phyloP scores from a whole-genome alignment of 352 stramenopile species.

The Phytopythium litorale region DNA sequence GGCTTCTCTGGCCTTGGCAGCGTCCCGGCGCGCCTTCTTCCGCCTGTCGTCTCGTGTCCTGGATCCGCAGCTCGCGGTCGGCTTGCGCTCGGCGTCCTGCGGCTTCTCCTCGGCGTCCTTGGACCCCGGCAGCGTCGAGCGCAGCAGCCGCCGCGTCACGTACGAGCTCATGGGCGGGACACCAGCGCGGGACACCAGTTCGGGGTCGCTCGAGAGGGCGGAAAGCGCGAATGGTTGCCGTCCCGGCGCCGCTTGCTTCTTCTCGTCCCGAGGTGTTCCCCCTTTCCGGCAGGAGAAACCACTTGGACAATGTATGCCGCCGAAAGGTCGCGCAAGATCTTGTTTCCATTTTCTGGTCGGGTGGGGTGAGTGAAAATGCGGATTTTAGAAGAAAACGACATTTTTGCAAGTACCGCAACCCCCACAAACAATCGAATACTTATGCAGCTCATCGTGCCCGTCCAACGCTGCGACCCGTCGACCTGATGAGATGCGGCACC shows the following conservation, averaged over 20 bases:
- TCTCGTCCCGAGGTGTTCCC: background rate
- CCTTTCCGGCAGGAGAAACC: too few species aligned
- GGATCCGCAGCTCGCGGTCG: background rate
- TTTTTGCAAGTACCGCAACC: background rate
- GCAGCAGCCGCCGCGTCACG: constrained; percentile 53
- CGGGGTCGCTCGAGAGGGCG: background rate
- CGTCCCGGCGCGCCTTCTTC: background rate
- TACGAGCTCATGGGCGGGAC: constrained; percentile 24
- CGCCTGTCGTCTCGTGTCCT: background rate
- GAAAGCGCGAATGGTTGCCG: constrained; percentile 1
- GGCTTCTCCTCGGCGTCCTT: background rate
- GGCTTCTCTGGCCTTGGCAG: background rate
- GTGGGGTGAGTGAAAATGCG: background rate
- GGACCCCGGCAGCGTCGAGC: constrained; percentile 36
- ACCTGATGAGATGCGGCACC: background rate
- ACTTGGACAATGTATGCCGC: too few species aligned
- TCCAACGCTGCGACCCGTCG: background rate
- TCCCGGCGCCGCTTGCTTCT: background rate
- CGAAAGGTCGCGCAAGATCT: constrained; percentile 4
- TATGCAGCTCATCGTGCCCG: background rate
- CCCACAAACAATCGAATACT: too few species aligned
- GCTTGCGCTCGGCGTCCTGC: too few species aligned
- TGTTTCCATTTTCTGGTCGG: background rate
- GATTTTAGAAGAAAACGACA: background rate
- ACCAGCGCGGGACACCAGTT: background rate